Conservation (phyloP, 768 basidiomycete species). For the Kwoniella shandongensis region DNA sequence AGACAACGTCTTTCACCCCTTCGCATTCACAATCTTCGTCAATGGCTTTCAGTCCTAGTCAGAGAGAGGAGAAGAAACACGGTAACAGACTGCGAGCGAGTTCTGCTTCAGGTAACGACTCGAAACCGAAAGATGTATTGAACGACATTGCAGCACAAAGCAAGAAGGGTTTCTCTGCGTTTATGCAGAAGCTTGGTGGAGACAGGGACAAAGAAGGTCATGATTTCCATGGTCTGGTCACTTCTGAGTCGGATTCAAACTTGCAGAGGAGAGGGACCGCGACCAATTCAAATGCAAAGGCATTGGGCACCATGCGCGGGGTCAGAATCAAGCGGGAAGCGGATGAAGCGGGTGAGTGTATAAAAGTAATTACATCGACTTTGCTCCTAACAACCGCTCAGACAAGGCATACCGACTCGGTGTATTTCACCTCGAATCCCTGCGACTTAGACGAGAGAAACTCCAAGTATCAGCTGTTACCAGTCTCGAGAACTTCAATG, state of each 20-base stretch:
- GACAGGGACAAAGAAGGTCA: slow-evolving; percentile 59
- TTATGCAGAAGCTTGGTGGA: slow-evolving; percentile 73
- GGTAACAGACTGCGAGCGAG: slow-evolving; percentile 75
- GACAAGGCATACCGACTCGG: slow-evolving; percentile 89
- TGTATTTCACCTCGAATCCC: slow-evolving; percentile 88
- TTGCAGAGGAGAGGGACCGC: slow-evolving; percentile 33
- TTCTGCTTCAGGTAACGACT: slow-evolving; percentile 60
- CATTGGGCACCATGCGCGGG: slow-evolving; percentile 62
- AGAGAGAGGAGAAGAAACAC: slow-evolving; percentile 48
- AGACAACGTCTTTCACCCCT: slow-evolving; percentile 13
- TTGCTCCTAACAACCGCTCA: slow-evolving; percentile 42
- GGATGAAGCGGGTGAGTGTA: slow-evolving; percentile 74
- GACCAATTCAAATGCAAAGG: slow-evolving; percentile 19
- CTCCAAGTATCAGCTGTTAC: slow-evolving; percentile 78
- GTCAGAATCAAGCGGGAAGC: slow-evolving; percentile 84
- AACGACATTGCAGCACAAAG: slow-evolving; percentile 87
- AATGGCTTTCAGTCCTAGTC: slow-evolving; percentile 59
- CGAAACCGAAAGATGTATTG: slow-evolving; percentile 56
- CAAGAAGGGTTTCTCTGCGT: slow-evolving; percentile 80
- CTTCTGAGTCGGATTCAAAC: slow-evolving; percentile 16
- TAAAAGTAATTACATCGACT: not conserved
- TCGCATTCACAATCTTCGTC: slow-evolving; percentile 3
- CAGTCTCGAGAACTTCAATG: slow-evolving; percentile 78
- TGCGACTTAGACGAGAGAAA: slow-evolving; percentile 76
- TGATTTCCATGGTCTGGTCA: slow-evolving; percentile 11